These are phyloP conservation scores for Tulasnella calospora DNA, from an alignment of 768 basidiomycete genomes.

Conservation along the genomic window DNA sequence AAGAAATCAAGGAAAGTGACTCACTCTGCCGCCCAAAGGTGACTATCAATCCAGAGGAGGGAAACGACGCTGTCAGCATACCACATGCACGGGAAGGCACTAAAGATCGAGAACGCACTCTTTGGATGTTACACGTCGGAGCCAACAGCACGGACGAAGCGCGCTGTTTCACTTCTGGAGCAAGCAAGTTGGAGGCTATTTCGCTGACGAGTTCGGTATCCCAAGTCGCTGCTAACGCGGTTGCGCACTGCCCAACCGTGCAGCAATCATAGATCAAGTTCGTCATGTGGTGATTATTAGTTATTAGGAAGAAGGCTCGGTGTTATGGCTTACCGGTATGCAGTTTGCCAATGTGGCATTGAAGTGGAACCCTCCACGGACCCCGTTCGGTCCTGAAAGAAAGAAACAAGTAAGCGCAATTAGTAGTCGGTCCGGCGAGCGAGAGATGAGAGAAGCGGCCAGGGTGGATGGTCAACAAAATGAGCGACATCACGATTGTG, in stretches of 20 bases:
- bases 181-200: conserved; percentile 53
- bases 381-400: conserved; percentile 64
- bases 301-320: not conserved
- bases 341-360: conserved; percentile 60
- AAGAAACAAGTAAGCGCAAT: not conserved
- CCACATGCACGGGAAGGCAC: not conserved
- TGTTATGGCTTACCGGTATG: conserved; percentile 57
- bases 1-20: not conserved
- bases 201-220: conserved; percentile 52
- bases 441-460: not conserved
- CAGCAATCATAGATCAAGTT: not conserved
- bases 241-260: conserved; percentile 43
- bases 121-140: conserved; percentile 72
- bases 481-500: not conserved
- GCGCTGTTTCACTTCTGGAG: conserved; percentile 59
- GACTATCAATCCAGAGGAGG: not conserved
- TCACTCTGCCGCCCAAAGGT: conserved; percentile 34
- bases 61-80: not conserved
- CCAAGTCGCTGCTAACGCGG: conserved; percentile 53
- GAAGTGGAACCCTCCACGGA: conserved; percentile 30
- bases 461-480: not conserved
- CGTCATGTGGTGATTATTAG: not conserved
- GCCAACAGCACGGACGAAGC: conserved; percentile 58
- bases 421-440: not conserved
- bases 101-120: conserved; percentile 34